Evolutionary conservation across 306 rosid genomes (phyloP).

Genomic region (Leucaena leucocephala): DNA sequence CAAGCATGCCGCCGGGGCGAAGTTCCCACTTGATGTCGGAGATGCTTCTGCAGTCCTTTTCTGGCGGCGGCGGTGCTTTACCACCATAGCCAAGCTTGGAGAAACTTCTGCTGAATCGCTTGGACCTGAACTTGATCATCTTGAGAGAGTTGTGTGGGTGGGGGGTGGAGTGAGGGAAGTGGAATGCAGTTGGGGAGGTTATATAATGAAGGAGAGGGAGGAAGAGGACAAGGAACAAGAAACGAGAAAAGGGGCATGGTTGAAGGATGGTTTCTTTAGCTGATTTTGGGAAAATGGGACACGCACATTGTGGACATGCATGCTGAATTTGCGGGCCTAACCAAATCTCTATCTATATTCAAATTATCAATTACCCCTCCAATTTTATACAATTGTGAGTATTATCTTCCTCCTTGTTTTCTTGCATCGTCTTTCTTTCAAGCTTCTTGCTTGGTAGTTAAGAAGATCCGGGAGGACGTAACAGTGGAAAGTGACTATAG

Average conservation of each 20-base stretch:
- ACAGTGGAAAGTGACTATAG: neutral
- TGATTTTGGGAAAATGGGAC: slow-evolving; percentile 45
- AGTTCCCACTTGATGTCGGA: slow-evolving; percentile 90
- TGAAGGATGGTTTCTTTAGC: slow-evolving; percentile 35
- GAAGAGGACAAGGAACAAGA: slow-evolving; percentile 38
- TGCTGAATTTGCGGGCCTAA: slow-evolving; percentile 73
- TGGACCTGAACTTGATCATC: slow-evolving; percentile 87
- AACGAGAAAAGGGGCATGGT: slow-evolving; percentile 29
- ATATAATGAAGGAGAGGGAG: slow-evolving; percentile 42
- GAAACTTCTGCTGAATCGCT: slow-evolving; percentile 67
- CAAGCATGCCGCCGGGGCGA: slow-evolving; percentile 98
- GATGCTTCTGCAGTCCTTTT: slow-evolving; percentile 34
- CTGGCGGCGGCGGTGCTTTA: slow-evolving; percentile 28
- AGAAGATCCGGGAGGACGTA: neutral
- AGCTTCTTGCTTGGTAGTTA: neutral
- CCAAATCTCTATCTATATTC: slow-evolving; percentile 31
- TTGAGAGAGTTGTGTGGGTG: neutral
- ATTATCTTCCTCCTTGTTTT: neutral
- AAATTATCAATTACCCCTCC: too few species aligned
- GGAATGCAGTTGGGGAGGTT: slow-evolving; percentile 37
- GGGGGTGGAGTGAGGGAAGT: slow-evolving; percentile 2
- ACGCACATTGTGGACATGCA: slow-evolving; percentile 82
- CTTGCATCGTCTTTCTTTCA: neutral
- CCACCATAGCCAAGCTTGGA: slow-evolving; percentile 57
- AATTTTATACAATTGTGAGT: too few species aligned